phyloP scores from a whole-genome alignment of 1,139 yeast genomes.

The Suhomyces taliae region DNA sequence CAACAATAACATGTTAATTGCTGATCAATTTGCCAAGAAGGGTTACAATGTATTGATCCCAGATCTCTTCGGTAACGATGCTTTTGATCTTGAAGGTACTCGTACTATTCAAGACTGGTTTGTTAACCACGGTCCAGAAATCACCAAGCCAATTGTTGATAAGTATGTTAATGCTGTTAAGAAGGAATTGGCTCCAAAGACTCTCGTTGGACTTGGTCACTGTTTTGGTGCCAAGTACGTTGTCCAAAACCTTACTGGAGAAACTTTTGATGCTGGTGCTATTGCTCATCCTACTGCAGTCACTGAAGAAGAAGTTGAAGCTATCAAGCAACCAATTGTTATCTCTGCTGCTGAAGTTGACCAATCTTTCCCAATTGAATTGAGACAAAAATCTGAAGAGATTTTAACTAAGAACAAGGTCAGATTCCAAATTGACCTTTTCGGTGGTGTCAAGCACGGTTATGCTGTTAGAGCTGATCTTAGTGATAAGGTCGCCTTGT shows the following conservation, averaged over 20 bases:
- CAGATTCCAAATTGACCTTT: conserved; percentile 59
- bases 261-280: conserved; percentile 58
- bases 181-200: conserved; percentile 47
- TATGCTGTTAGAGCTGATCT: conserved; percentile 73
- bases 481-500: conserved; percentile 50
- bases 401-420: conserved; percentile 45
- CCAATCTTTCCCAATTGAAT: conserved; percentile 56
- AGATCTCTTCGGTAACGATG: conserved; percentile 66
- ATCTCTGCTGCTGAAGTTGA: conserved; percentile 78
- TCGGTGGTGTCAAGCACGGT: conserved; percentile 69
- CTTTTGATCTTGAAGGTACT: conserved; percentile 28
- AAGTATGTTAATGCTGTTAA: conserved; percentile 46
- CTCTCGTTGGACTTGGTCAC: conserved; percentile 67
- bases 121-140: conserved; percentile 49
- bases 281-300: conserved; percentile 81
- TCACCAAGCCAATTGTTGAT: conserved; percentile 40
- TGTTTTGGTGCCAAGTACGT: conserved; percentile 82
- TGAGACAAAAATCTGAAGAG: conserved; percentile 60
- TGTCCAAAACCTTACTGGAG: conserved; percentile 50
- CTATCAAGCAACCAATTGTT: conserved; percentile 56
- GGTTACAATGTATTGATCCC: conserved; percentile 69
- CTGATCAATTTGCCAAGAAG: conserved; percentile 62
- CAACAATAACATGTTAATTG: conserved; percentile 59
- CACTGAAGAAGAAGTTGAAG: conserved; percentile 59
- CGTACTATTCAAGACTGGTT: conserved; percentile 47